Evolutionary conservation across 306 rosid genomes (phyloP).

Genomic region (Astragalus glycyphyllos): DNA sequence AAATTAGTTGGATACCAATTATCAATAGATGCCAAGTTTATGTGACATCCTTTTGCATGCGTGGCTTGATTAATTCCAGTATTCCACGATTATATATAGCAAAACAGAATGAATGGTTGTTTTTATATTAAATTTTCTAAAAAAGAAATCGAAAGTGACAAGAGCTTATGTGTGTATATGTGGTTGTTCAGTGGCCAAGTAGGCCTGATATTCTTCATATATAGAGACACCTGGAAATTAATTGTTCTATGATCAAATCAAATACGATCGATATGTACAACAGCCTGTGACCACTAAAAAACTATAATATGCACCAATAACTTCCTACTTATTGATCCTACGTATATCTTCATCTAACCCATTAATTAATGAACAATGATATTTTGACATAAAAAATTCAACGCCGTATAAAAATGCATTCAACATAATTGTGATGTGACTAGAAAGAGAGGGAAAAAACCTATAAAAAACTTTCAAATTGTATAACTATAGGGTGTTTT

Average conservation of each 20-base stretch:
- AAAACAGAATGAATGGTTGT: not conserved
- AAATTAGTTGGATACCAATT: not conserved
- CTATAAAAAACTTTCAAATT: no score
- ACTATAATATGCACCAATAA: not conserved
- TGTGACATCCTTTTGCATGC: slow-evolving; percentile 17
- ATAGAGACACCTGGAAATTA: not conserved
- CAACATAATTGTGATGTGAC: no score
- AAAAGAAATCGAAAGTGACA: slow-evolving; percentile 7
- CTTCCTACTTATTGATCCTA: not conserved
- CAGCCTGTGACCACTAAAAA: slow-evolving; percentile 12
- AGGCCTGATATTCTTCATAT: not conserved
- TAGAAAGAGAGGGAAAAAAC: no score
- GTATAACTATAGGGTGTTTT: no score
- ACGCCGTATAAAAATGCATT: no score
- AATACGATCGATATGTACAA: not conserved
- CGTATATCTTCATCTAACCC: slow-evolving; percentile 18
- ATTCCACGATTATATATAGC: not conserved
- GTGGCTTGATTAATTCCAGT: slow-evolving; percentile 13
- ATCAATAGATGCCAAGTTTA: not conserved
- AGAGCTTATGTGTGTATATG: not conserved
- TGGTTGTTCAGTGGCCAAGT: slow-evolving; percentile 1
- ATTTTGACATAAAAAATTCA: no score
- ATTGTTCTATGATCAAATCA: not conserved
- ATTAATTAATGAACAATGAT: not conserved
- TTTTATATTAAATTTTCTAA: not conserved